Evolutionary conservation across 148 eudicot species (phyloP).

Genomic region (Arctostaphylos glauca): DNA sequence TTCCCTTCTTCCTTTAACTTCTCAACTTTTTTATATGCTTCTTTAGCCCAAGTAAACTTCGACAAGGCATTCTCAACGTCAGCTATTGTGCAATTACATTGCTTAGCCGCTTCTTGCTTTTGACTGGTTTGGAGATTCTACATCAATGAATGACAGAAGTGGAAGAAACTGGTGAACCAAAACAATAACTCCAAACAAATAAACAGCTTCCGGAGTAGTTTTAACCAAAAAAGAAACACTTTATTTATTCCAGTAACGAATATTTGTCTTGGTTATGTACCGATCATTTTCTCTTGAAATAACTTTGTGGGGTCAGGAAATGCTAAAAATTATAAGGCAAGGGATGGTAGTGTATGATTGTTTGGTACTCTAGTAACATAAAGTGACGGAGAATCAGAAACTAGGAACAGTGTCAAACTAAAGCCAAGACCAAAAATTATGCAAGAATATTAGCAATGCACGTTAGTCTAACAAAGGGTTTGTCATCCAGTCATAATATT

Average conservation of each 20-base stretch:
- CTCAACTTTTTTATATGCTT: conserved; percentile 70
- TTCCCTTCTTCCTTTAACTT: conserved; percentile 85
- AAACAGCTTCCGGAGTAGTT: not conserved
- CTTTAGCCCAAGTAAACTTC: conserved; percentile 77
- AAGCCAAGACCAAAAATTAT: not conserved
- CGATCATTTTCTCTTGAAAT: too few relatives aligned
- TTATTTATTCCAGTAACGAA: not conserved
- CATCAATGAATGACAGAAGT: conserved; percentile 25
- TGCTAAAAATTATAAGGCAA: not conserved
- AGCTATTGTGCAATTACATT: conserved; percentile 65
- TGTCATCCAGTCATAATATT: too few relatives aligned
- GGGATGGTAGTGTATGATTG: not conserved
- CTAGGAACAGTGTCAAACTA: too few relatives aligned
- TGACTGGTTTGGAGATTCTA: conserved; percentile 71
- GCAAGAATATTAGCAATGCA: too few relatives aligned
- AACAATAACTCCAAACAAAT: not conserved
- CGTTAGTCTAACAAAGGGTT: too few relatives aligned
- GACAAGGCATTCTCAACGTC: conserved; percentile 41
- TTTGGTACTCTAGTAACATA: too few relatives aligned
- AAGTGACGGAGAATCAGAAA: not conserved
- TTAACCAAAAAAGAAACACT: not conserved
- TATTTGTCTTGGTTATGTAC: not conserved
- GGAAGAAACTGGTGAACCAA: not conserved
- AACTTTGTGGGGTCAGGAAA: too few relatives aligned
- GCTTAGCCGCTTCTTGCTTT: conserved; percentile 82